These are phyloP conservation scores for Crithidia sp. DNA, from an alignment of 208 protist genomes.

Conservation along the genomic window DNA sequence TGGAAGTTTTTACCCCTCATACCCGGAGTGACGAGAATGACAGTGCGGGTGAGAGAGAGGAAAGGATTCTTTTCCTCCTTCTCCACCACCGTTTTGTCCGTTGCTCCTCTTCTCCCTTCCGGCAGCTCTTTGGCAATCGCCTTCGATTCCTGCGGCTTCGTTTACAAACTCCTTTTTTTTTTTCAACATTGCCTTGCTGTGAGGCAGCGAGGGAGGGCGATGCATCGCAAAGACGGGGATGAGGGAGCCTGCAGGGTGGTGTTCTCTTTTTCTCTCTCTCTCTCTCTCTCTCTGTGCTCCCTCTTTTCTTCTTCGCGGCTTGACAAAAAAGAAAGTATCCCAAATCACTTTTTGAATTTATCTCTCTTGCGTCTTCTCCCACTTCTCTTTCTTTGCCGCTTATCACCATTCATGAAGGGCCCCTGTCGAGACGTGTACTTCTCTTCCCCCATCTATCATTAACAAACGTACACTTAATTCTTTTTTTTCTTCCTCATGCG, in stretches of 20 bases:
- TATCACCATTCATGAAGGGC: neutral
- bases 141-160: neutral
- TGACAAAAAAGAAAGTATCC: no score
- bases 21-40: no score
- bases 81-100: no score
- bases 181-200: neutral
- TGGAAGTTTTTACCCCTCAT: no score
- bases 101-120: no score
- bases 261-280: neutral
- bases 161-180: conserved; percentile 1
- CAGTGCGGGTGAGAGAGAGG: no score
- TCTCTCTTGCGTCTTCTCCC: neutral
- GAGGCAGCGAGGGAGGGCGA: neutral
- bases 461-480: neutral
- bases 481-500: neutral
- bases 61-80: no score
- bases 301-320: neutral
- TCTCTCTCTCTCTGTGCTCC: neutral
- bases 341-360: neutral
- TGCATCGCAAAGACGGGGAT: neutral
- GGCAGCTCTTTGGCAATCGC: no score
- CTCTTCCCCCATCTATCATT: no score
- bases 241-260: neutral
- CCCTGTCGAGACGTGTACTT: neutral
- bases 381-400: conserved; percentile 1